Evolutionary conservation across 495 filamentous ascomycete species (phyloP), one percentile per base, ranked within the genome.

Genomic region (Cladorrhinum samala): DNA sequence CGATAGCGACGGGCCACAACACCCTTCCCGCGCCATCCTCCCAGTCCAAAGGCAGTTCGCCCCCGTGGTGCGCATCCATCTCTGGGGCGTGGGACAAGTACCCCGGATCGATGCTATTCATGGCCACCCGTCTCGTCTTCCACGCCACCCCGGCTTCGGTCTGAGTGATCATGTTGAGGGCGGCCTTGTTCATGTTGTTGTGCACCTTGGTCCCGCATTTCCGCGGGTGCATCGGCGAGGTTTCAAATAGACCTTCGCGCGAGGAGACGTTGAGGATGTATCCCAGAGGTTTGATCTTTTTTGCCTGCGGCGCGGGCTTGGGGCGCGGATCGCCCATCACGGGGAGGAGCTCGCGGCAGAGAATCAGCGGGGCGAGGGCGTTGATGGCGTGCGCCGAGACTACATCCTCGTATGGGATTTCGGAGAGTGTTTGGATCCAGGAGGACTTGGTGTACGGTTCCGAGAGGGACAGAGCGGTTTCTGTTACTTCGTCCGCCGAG

Each of bases 171-270:
- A 77, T 77, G 56, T 77, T 76, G 21, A 77, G 60, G 1, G 72
- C 75, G 7, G 75, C 75, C 49, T 78, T 76, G n/a, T 72, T 68
- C 69, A 77, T 72, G 56, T 77, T 77, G 1, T 72, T 77, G 57
- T 77, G 74, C 6, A 75, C 72, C 30, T 77, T 72, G 24, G 63
- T 54, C 0, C 73, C 73, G 2, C 54, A 57, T 58, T 75, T 76
- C 24, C 60, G 59, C 3, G 54, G 7, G 13, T 60, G 54, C 13
- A 40, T 30, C 1, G 64, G 61, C 0, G 13, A 18, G 8, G 49
- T 40, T 53, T 78, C 74, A 13, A 72, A 66, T 11, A 72, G 62
- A 0, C 73, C 72, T 61, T 76, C 74, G 30, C 74, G 74, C 7
- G 73, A 72, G 2, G 74, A 75, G 20, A 76, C 67, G 43, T 77